These are phyloP conservation scores for Paramecium sonneborni DNA, from an alignment of 73 alveolate genomes.

Conservation along the genomic window DNA sequence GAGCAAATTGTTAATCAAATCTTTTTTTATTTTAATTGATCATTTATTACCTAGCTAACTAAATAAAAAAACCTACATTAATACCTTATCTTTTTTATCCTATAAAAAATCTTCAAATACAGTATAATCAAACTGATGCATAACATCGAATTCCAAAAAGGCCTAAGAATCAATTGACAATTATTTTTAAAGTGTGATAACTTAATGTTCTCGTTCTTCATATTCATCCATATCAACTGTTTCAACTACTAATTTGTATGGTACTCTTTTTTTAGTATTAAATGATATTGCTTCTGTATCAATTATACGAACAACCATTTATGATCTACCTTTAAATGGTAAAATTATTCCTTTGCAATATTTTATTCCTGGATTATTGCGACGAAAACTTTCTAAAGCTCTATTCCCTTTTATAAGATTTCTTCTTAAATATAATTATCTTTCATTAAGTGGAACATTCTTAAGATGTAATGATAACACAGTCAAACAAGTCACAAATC, in stretches of 20 bases:
- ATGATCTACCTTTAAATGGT: conserved; percentile 28
- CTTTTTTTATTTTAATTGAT: background rate
- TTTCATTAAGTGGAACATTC: background rate
- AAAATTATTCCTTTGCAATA: conserved; percentile 36
- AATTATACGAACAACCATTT: conserved; percentile 32
- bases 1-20: background rate
- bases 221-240: conserved; percentile 52
- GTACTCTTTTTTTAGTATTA: conserved; percentile 91
- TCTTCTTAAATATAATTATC: background rate
- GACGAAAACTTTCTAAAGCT: conserved; percentile 25
- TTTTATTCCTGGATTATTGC: background rate
- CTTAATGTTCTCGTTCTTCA: background rate
- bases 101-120: background rate
- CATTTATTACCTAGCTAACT: conserved; percentile 25
- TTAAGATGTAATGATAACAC: background rate
- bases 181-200: background rate
- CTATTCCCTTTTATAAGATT: conserved; percentile 37
- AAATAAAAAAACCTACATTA: background rate
- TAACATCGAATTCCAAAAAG: conserved; percentile 3
- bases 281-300: conserved; percentile 55
- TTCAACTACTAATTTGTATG: conserved; percentile 80
- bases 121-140: conserved; percentile 17
- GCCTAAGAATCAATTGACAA: conserved; percentile 31
- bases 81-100: conserved; percentile 20
- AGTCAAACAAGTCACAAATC: conserved; percentile 41